Conservation (phyloP, 1,284 basidiomycete genomes). For the Apiotrichum montevideense region DNA sequence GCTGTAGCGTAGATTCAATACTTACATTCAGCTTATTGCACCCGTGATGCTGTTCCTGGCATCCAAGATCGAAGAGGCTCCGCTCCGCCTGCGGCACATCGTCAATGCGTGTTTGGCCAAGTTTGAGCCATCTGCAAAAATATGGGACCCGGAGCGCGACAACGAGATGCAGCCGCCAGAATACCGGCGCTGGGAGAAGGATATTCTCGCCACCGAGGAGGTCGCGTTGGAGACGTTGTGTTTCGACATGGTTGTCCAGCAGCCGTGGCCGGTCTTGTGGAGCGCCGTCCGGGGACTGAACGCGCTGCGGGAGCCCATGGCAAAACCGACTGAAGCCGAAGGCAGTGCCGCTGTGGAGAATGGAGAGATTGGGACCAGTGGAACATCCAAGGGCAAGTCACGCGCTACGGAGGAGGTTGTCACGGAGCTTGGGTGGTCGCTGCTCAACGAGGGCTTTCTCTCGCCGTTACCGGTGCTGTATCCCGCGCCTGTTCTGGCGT, state of each 20-base stretch:
- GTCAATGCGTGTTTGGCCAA: constrained; percentile 33
- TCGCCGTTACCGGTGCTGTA: constrained; percentile 28
- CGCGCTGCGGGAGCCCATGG: constrained; percentile 5
- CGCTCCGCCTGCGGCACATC: constrained; percentile 35
- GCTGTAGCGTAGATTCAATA: background rate
- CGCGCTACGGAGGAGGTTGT: constrained; percentile 19
- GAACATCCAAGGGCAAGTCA: constrained; percentile 10
- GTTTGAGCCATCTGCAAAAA: constrained; percentile 19
- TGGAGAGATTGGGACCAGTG: background rate
- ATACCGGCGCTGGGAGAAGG: constrained; percentile 64
- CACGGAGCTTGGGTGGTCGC: constrained; percentile 24
- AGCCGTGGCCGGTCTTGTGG: constrained; percentile 69
- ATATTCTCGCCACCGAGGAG: constrained; percentile 74
- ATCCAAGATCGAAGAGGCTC: constrained; percentile 59
- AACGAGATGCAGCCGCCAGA: constrained; percentile 51
- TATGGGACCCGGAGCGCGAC: constrained; percentile 24
- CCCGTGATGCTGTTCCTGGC: constrained; percentile 85
- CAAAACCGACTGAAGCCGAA: background rate
- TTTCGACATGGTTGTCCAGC: constrained; percentile 81
- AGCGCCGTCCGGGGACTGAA: constrained; percentile 52
- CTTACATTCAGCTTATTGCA: constrained; percentile 64
- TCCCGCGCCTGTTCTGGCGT: constrained; percentile 25
- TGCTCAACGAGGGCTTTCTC: constrained; percentile 26
- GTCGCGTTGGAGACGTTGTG: constrained; percentile 78
- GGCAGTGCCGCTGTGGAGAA: background rate